These are phyloP conservation scores for Escovopsis sp. DNA, from an alignment of 2,329 filamentous ascomycete genomes.

Conservation along the genomic window DNA sequence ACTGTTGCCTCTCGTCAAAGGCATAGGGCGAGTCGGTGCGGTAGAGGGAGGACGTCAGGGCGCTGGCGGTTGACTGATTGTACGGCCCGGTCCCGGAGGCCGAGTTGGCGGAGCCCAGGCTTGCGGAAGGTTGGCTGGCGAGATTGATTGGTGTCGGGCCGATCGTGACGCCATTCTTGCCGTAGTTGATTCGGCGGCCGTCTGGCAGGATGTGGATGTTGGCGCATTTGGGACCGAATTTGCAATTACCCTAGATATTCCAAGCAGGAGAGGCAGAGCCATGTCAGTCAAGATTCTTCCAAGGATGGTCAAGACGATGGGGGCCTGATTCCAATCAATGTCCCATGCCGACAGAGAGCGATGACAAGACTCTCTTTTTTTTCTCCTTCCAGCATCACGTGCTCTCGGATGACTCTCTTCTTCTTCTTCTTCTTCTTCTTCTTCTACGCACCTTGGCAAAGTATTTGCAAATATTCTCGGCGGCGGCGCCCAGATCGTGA, in stretches of 20 bases:
- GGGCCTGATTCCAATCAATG: background rate
- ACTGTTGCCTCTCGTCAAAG: conserved; percentile 26
- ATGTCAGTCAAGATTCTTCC: conserved; percentile 1
- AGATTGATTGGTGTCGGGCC: conserved; percentile 43
- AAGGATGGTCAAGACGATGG: too few species aligned
- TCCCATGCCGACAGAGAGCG: background rate
- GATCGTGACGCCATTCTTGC: conserved; percentile 53
- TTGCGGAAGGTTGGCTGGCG: conserved; percentile 47
- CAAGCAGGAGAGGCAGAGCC: background rate
- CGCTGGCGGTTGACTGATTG: conserved; percentile 50
- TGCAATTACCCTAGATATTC: conserved; percentile 72
- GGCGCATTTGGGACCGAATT: conserved; percentile 95
- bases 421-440: background rate
- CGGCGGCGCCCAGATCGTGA: conserved; percentile 73
- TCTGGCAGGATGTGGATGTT: conserved; percentile 92
- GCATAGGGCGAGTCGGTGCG: conserved; percentile 25
- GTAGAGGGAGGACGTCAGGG: conserved; percentile 46
- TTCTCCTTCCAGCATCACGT: background rate
- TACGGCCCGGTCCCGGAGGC: conserved; percentile 7
- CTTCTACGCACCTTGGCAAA: conserved; percentile 69
- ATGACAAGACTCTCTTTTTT: background rate
- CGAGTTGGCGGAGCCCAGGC: conserved; percentile 28
- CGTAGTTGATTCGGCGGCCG: conserved; percentile 77
- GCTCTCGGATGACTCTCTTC: background rate
- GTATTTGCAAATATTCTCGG: conserved; percentile 93